A percentile compares a stretch with the other conserved stretches of the same genome.
These are phyloP conservation scores for Scopulariopsis brevicaulis DNA, from an alignment of 2,329 filamentous ascomycete genomes.

Conservation along the genomic window DNA sequence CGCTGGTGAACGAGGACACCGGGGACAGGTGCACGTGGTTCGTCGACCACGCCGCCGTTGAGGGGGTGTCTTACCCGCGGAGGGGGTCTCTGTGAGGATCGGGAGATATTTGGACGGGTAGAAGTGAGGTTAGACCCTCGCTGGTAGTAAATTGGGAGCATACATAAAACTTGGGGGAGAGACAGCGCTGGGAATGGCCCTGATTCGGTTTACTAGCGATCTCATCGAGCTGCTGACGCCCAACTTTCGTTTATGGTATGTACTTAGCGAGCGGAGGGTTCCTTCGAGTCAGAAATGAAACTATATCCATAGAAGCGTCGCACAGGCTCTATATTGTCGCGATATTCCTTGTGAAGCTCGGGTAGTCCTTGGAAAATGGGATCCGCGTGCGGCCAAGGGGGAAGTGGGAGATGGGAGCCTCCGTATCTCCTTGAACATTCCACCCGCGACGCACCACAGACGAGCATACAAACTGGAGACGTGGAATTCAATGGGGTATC, in stretches of 20 bases:
- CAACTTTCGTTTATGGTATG: neutral
- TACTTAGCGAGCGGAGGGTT: neutral
- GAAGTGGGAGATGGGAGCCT: too few species aligned
- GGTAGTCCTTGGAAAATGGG: neutral
- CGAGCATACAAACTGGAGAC: neutral
- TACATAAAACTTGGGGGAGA: neutral
- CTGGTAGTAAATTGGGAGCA: too few species aligned
- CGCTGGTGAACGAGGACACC: constrained; percentile 73
- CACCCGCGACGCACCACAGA: neutral
- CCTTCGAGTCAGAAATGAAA: neutral
- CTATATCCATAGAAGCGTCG: neutral
- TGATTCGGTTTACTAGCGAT: neutral
- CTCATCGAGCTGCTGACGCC: neutral
- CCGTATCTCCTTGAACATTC: too few species aligned
- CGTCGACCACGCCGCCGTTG: constrained; percentile 73
- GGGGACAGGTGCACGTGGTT: constrained; percentile 94
- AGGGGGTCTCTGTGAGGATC: constrained; percentile 44
- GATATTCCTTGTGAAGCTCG: neutral
- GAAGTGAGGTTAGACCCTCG: neutral
- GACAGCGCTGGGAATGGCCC: neutral
- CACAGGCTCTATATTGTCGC: neutral
- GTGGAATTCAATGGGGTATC: neutral
- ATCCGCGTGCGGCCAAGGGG: too few species aligned
- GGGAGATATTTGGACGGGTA: neutral
- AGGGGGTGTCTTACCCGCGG: constrained; percentile 74